Evolutionary conservation across 495 filamentous ascomycete genomes (phyloP).

Genomic region (Platismatia glauca): DNA sequence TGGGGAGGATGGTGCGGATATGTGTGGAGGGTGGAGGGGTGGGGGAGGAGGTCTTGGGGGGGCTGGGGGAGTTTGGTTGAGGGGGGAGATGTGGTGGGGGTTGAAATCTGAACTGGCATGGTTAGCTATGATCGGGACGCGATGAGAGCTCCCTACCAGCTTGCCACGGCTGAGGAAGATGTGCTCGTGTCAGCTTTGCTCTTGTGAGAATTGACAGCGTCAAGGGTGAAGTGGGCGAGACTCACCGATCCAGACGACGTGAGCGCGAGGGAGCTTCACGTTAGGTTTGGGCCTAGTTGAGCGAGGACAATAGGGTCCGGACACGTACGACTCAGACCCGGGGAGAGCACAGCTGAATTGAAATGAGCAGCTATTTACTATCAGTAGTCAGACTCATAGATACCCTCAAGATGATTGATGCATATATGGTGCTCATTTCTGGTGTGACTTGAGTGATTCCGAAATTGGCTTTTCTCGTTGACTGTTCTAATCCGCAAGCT

Average conservation of each 20-base stretch:
- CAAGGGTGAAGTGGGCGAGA: neutral
- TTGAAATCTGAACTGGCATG: neutral
- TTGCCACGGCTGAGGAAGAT: neutral
- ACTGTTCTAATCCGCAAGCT: conserved; percentile 8
- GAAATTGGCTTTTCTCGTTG: neutral
- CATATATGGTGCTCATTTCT: neutral
- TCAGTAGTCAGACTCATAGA: neutral
- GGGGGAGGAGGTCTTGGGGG: conserved; percentile 74
- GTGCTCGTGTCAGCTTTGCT: too few species aligned
- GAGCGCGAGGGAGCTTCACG: neutral
- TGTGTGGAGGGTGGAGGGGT: conserved; percentile 64
- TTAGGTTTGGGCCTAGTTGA: neutral
- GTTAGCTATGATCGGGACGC: too few species aligned
- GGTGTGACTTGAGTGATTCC: neutral
- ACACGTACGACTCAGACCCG: neutral
- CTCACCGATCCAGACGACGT: neutral
- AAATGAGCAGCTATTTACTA: neutral
- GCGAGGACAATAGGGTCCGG: neutral
- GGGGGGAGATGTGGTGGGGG: neutral
- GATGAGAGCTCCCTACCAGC: neutral
- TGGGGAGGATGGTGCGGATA: conserved; percentile 58
- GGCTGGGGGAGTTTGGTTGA: conserved; percentile 50
- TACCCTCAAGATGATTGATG: neutral
- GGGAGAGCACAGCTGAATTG: neutral
- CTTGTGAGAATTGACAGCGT: neutral